phyloP scores from a whole-genome alignment of 768 basidiomycete species.

The Antrodiella citrinella region DNA sequence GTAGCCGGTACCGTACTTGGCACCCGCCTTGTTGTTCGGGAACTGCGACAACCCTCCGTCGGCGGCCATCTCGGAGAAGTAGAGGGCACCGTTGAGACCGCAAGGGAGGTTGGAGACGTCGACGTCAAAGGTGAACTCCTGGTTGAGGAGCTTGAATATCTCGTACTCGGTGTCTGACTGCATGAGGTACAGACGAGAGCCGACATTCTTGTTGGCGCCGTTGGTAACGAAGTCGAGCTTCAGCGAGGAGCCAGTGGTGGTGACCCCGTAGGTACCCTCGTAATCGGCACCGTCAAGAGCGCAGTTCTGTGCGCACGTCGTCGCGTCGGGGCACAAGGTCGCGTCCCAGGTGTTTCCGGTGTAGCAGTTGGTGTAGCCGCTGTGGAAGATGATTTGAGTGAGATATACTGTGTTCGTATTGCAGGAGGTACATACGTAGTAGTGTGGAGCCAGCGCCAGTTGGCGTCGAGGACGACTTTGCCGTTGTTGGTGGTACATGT shows the following conservation, averaged over 20 bases:
- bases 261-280: conserved; percentile 25
- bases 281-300: conserved; percentile 29
- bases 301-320: conserved; percentile 35
- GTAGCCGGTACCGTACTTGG: conserved; percentile 58
- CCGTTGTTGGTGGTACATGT: conserved; percentile 28
- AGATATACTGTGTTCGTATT: too few species aligned
- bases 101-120: conserved; percentile 50
- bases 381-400: too few species aligned
- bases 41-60: conserved; percentile 44
- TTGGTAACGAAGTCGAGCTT: conserved; percentile 25
- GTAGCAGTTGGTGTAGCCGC: conserved; percentile 37
- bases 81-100: conserved; percentile 52
- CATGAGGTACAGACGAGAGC: conserved; percentile 43
- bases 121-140: conserved; percentile 55
- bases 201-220: conserved; percentile 26
- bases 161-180: conserved; percentile 34
- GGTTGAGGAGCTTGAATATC: conserved; percentile 43
- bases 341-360: conserved; percentile 49
- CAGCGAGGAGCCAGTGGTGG: conserved; percentile 23
- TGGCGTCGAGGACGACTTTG: conserved; percentile 41
- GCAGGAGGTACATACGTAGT: too few species aligned
- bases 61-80: conserved; percentile 54
- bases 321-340: conserved; percentile 40
- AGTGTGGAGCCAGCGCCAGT: conserved; percentile 42
- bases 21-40: conserved; percentile 48